These are phyloP conservation scores for Rhinocladiella mackenziei DNA, from an alignment of 2,329 filamentous ascomycete genomes.

Conservation along the genomic window DNA sequence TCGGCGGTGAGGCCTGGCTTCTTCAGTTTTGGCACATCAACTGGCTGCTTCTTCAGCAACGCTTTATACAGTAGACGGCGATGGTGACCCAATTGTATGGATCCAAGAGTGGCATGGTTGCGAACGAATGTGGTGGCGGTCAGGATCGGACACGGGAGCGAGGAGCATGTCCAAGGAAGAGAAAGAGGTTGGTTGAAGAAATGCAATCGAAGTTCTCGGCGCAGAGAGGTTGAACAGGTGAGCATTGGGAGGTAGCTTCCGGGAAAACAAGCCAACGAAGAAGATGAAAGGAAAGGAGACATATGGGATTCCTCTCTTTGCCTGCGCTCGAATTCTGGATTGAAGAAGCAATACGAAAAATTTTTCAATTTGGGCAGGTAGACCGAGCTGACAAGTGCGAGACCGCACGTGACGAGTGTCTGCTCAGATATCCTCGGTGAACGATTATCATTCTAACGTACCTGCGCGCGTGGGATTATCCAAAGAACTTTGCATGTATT, in stretches of 20 bases:
- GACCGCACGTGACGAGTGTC: slow-evolving; percentile 2
- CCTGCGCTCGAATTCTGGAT: slow-evolving; percentile 4
- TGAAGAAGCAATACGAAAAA: background rate
- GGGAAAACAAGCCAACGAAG: background rate
- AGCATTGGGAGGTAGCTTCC: slow-evolving; percentile 22
- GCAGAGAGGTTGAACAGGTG: slow-evolving; percentile 26
- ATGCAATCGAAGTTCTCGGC: slow-evolving; percentile 19
- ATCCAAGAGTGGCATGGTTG: slow-evolving; percentile 24
- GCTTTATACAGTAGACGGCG: slow-evolving; percentile 13
- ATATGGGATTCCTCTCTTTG: background rate
- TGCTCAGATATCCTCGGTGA: background rate
- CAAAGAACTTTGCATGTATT: too few species aligned
- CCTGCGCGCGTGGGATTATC: too few species aligned
- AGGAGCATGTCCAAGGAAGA: background rate
- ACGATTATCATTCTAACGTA: too few species aligned
- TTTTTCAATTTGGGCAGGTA: slow-evolving; percentile 13
- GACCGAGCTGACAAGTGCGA: slow-evolving; percentile 6
- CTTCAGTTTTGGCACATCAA: slow-evolving; percentile 4
- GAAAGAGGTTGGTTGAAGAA: background rate
- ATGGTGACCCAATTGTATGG: slow-evolving; percentile 28
- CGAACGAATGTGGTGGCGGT: slow-evolving; percentile 7
- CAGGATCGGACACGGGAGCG: slow-evolving; percentile 1
- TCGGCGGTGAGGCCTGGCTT: slow-evolving; percentile 10
- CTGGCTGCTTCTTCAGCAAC: slow-evolving; percentile 7
- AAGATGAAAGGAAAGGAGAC: slow-evolving; percentile 1